Base-by-base conservation (phyloP, 129 eudicot species). In the Heracleum sosnowskyi region DNA sequence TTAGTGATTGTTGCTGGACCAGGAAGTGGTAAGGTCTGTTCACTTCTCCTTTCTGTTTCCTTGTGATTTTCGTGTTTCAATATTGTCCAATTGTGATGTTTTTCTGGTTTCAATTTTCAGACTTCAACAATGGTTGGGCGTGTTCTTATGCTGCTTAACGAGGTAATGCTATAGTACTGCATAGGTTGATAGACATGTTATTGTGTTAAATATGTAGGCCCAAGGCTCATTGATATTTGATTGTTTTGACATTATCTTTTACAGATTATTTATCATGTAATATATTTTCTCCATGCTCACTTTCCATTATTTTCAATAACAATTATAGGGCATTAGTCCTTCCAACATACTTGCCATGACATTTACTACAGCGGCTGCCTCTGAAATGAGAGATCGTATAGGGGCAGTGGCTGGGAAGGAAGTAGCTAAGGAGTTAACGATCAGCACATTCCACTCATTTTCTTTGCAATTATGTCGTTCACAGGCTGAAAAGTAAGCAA, bases 91-190 rank as follows among this genome's bases (percentile, higher is more conserved):
- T 80, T 49, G 41, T 79, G 64, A 73, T 77, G 31, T 34, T 73
- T 66, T 51, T 47, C 31, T 82, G 31, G 57, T 77, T 83, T 37
- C 57, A n/a, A 73, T 85, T 20, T 66, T 37, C 90, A 96, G 99
- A 96, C 97, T 60, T 96, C 99, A 75, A 96, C 99, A 46, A 96
- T 96, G 97, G 99, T 92, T 45, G 99, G 99, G 69, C 99, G 97
- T 41, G 94, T 96, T 81, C 71, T 96, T 74, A 89, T 96, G 95
- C 93, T 92, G 81, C 87, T 96, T 44, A 81, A 87, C 69, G 86
- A 90, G 99, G 99, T 92, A 90, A 47, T 74, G 46, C 37, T 75
- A 29, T 57, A n/a, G 18, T 29, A 7, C 39, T 74, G 28, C 33
- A 55, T 49, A 9, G 11, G 73, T 71, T 49, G 37, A 10, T 39